These are phyloP conservation scores for Trametes elegans DNA, from an alignment of 768 basidiomycete species.

Conservation along the genomic window DNA sequence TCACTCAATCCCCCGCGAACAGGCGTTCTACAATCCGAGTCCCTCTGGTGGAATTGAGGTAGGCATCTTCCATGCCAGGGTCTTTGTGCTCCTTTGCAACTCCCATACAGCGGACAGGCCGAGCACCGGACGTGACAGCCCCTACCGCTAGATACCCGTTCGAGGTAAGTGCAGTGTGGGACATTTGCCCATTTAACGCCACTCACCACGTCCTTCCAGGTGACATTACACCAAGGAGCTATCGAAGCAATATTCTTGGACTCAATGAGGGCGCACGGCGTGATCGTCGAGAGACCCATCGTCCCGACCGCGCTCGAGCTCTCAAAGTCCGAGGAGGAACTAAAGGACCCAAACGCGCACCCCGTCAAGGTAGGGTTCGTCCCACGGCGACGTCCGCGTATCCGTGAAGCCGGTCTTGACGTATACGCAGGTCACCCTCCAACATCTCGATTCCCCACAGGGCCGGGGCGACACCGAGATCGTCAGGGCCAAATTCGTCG, in stretches of 20 bases:
- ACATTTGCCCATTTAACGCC: background rate
- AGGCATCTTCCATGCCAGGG: background rate
- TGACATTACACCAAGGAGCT: conserved; percentile 63
- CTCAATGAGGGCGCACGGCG: conserved; percentile 47
- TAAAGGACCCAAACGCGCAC: conserved; percentile 41
- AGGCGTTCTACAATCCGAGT: conserved; percentile 80
- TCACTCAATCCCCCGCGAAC: too few relatives aligned
- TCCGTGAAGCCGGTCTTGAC: background rate
- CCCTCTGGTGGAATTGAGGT: conserved; percentile 63
- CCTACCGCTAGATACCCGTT: conserved; percentile 72
- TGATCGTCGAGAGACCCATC: conserved; percentile 52
- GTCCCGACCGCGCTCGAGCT: conserved; percentile 50
- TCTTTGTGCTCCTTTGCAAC: background rate
- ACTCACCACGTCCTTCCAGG: conserved; percentile 30
- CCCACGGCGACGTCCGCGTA: too few relatives aligned
- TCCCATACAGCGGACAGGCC: conserved; percentile 52
- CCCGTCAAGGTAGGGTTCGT: conserved; percentile 35
- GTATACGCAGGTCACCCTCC: conserved; percentile 44
- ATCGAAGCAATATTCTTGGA: conserved; percentile 62
- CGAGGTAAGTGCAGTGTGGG: too few relatives aligned
- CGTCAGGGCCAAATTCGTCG: conserved; percentile 69
- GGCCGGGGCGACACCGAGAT: conserved; percentile 46
- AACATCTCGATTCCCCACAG: conserved; percentile 37
- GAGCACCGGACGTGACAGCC: conserved; percentile 61
- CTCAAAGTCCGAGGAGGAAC: conserved; percentile 38